Conservation (phyloP, 805 yeast genomes). For the Candida corydali region DNA sequence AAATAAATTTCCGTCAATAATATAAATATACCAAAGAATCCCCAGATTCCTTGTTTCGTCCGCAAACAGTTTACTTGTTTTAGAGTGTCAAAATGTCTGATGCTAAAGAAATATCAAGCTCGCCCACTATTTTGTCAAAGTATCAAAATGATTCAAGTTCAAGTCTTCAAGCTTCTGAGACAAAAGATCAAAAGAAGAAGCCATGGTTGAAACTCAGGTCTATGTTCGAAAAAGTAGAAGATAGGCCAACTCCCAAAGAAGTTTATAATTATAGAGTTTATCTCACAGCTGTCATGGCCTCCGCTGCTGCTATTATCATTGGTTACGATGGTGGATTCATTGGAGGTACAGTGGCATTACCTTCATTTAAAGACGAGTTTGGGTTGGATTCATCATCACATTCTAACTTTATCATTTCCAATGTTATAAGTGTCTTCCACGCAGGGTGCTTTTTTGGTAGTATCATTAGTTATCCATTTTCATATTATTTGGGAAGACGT, state of each 20-base stretch:
- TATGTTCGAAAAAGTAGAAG: constrained; percentile 31
- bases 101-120: neutral
- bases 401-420: constrained; percentile 21
- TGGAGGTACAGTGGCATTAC: constrained; percentile 36
- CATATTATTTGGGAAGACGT: constrained; percentile 31
- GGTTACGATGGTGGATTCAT: constrained; percentile 41
- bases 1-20: neutral
- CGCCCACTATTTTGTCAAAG: constrained; percentile 1
- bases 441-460: constrained; percentile 40
- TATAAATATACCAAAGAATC: neutral
- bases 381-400: constrained; percentile 19
- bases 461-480: constrained; percentile 31
- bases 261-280: constrained; percentile 33
- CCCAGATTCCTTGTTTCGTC: neutral
- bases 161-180: neutral
- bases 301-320: constrained; percentile 37
- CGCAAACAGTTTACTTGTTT: neutral
- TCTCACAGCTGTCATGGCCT: constrained; percentile 32
- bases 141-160: constrained; percentile 1
- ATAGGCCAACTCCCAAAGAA: constrained; percentile 34
- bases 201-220: constrained; percentile 8
- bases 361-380: constrained; percentile 29
- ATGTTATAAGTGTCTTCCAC: constrained; percentile 36
- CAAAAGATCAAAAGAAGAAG: neutral
- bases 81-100: neutral